Evolutionary conservation across 176 grass and related monocot genomes (phyloP).

Genomic region (Oropetium thomaeum): DNA sequence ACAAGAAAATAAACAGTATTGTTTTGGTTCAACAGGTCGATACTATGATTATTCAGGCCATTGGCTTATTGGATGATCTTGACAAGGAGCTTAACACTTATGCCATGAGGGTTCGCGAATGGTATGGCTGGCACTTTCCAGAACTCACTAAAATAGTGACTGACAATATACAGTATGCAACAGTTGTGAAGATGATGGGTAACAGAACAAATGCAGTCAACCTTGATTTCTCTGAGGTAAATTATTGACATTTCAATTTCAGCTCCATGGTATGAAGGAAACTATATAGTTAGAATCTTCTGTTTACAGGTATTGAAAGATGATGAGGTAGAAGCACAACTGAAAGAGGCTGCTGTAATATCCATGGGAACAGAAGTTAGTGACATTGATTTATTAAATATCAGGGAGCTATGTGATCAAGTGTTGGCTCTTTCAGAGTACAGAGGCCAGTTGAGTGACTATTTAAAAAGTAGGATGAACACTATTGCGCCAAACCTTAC

Average conservation of each 20-base stretch:
- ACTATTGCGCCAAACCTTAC: slow-evolving; percentile 93
- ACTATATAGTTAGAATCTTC: neutral
- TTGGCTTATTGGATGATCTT: slow-evolving; percentile 93
- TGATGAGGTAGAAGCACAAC: slow-evolving; percentile 71
- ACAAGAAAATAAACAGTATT: too few relatives aligned
- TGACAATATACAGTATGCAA: slow-evolving; percentile 92
- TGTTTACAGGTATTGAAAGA: slow-evolving; percentile 61
- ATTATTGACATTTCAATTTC: neutral
- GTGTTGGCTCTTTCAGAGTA: slow-evolving; percentile 92
- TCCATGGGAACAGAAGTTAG: slow-evolving; percentile 98
- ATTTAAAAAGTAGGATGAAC: slow-evolving; percentile 83
- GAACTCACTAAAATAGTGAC: slow-evolving; percentile 83
- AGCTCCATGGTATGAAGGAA: neutral
- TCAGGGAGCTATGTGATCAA: slow-evolving; percentile 83
- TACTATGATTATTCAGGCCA: slow-evolving; percentile 98
- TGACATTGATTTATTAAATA: slow-evolving; percentile 80
- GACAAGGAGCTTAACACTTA: slow-evolving; percentile 95
- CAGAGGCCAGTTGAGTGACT: slow-evolving; percentile 83
- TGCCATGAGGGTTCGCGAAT: slow-evolving; percentile 95
- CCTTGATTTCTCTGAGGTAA: slow-evolving; percentile 91
- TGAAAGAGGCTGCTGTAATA: slow-evolving; percentile 81
- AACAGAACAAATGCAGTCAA: slow-evolving; percentile 55
- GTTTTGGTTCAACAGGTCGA: slow-evolving; percentile 54
- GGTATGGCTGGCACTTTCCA: slow-evolving; percentile 98
- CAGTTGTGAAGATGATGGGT: slow-evolving; percentile 82